Percentiles rank a stretch among this genome's conserved stretches.
These are phyloP conservation scores for Linnemannia schmuckeri DNA, from an alignment of 192 early-diverging fungal genomes.

Conservation along the genomic window DNA sequence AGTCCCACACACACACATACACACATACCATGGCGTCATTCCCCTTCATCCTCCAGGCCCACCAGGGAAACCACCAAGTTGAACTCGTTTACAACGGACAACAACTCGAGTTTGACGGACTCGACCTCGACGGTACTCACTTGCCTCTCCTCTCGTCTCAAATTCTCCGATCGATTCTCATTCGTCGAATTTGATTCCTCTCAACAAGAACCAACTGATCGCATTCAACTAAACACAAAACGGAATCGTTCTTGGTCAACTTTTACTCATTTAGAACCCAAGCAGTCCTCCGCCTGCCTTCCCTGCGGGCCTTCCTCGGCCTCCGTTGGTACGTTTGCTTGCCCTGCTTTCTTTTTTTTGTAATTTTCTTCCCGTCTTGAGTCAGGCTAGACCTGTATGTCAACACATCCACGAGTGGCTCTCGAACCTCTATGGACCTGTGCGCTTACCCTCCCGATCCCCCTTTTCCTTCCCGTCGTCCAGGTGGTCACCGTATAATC, in stretches of 20 bases:
- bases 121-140: slow-evolving; percentile 26
- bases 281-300: slow-evolving; percentile 30
- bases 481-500: slow-evolving; percentile 6
- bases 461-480: background rate
- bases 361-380: background rate
- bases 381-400: background rate
- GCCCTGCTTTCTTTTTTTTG: background rate
- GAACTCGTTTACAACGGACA: slow-evolving; percentile 45
- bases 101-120: slow-evolving; percentile 37
- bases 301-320: slow-evolving; percentile 35
- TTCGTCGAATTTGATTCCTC: background rate
- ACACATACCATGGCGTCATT: slow-evolving; percentile 32
- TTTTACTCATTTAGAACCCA: slow-evolving; percentile 14
- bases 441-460: background rate
- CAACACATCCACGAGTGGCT: background rate
- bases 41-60: slow-evolving; percentile 38
- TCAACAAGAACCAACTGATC: background rate
- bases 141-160: background rate
- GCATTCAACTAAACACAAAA: background rate
- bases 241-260: background rate
- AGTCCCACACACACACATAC: no score
- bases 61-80: slow-evolving; percentile 27
- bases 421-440: background rate
- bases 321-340: background rate
- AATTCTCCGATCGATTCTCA: no score